These are phyloP conservation scores for Globisporangium okanoganense DNA, from an alignment of 352 stramenopile genomes.

Conservation along the genomic window DNA sequence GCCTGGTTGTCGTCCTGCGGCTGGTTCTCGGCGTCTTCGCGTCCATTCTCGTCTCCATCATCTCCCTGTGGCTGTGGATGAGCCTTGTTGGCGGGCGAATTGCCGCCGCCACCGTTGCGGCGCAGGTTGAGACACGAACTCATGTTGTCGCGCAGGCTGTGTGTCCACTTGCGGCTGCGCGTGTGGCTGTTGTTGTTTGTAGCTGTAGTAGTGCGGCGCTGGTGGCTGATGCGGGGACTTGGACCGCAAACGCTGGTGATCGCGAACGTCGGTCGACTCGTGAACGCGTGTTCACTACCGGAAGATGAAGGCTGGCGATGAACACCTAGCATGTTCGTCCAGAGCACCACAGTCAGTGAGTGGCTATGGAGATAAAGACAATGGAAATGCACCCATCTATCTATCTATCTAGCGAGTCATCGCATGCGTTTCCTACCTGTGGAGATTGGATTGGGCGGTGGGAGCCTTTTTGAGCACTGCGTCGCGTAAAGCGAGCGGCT, in stretches of 20 bases:
- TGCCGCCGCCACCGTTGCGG: background rate
- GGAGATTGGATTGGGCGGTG: no score
- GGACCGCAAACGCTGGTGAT: constrained; percentile 8
- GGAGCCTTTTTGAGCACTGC: no score
- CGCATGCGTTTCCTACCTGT: no score
- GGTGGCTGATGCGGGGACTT: background rate
- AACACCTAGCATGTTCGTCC: background rate
- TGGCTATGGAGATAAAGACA: background rate
- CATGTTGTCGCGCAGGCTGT: constrained; percentile 23
- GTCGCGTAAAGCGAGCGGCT: no score
- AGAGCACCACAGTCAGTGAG: background rate
- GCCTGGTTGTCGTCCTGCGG: constrained; percentile 27
- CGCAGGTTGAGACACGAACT: constrained; percentile 31
- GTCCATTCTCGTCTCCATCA: background rate
- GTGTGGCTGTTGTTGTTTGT: background rate
- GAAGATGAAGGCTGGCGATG: background rate
- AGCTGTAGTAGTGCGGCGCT: background rate
- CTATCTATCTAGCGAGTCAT: no score
- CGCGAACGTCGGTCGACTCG: constrained; percentile 6
- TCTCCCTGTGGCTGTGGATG: background rate
- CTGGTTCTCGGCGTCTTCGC: constrained; percentile 5
- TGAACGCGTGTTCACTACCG: background rate
- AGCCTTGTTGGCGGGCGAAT: background rate
- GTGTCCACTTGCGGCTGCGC: constrained; percentile 1
- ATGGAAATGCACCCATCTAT: no score